Base-by-base conservation (phyloP, 179 eudicot species). In the Vitellaria paradoxa region DNA sequence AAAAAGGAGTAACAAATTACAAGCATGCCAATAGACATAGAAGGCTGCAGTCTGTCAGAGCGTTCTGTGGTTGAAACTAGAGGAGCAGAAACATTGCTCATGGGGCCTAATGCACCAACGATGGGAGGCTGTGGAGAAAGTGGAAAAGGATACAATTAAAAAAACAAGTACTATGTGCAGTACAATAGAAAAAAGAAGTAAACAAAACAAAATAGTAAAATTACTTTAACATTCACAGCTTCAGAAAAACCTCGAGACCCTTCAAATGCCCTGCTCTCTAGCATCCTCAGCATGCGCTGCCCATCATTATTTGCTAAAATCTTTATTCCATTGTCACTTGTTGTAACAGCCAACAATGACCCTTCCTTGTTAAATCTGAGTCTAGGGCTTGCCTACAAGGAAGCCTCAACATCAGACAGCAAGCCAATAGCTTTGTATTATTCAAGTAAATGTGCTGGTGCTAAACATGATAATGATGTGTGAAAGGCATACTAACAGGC, bases 281-380 rank as follows among this genome's bases (percentile, higher is more conserved):
- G 80, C 85, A 88, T 84, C 60, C 91, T 86, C 78, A 89, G 76
- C 88, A 91, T 82, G 30, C 88, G 89, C 63, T 82, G 85, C 81
- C 98, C 98, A 72, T 93, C 94, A 75, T 81, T 47, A 77, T 89
- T 93, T 72, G 93, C 94, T 76, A 93, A 83, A 47, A 93, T 73
- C 83, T 93, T 91, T 62, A 93, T 89, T 75, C 96, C 94, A 77
- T 89, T 91, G 66, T 91, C 96, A 70, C 81, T 85, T 1, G 93
- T 89, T 26, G 94, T 85, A 47, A 91, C 92, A 72, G 97, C 97
- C 74, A 93, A 83, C 78, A 93, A 84, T 55, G 85, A 78, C 2
- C 97, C 97, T 63, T 88, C 94, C 81, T 93, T 90, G 79, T 89
- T 90, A 81, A 93, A 93, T 66, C 92, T 89, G 70, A 93, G 75